Conservation (phyloP, 352 stramenopile species). For the Phytopythium mirpurense region DNA sequence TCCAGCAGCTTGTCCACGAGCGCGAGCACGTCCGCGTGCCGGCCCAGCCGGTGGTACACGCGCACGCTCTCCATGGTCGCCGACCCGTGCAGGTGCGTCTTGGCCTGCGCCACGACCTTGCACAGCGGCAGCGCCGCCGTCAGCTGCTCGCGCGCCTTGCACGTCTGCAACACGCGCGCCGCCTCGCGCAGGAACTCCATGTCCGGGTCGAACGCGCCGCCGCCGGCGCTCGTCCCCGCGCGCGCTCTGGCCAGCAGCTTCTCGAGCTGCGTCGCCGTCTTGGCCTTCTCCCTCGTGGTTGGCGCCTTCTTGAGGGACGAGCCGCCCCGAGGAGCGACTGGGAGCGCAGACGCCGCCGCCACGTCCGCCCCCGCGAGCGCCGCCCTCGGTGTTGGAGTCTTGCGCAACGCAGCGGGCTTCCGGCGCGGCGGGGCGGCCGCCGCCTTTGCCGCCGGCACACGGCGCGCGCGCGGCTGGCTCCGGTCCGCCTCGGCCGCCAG, state of each 20-base stretch:
- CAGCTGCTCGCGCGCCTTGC: conserved; percentile 48
- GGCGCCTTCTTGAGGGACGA: neutral
- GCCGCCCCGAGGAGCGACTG: neutral
- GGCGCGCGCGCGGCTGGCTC: neutral
- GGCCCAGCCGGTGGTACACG: conserved; percentile 53
- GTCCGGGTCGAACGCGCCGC: conserved; percentile 26
- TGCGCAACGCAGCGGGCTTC: neutral
- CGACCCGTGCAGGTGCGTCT: conserved; percentile 25
- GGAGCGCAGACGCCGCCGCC: neutral
- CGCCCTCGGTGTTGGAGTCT: neutral
- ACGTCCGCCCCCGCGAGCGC: neutral
- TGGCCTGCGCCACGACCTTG: conserved; percentile 31
- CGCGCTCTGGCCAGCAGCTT: conserved; percentile 27
- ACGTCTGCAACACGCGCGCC: conserved; percentile 36
- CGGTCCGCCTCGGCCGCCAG: neutral
- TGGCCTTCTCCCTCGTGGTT: conserved; percentile 7
- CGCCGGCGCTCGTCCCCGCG: neutral
- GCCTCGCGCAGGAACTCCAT: conserved; percentile 46
- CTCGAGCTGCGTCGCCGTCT: conserved; percentile 27
- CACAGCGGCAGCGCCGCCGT: conserved; percentile 54
- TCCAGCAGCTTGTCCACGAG: conserved; percentile 46
- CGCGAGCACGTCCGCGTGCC: conserved; percentile 39
- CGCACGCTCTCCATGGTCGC: conserved; percentile 54
- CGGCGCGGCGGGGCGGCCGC: neutral
- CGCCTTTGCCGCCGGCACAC: neutral